phyloP scores from a whole-genome alignment of 306 rosid species.

The Fragaria vesca region DNA sequence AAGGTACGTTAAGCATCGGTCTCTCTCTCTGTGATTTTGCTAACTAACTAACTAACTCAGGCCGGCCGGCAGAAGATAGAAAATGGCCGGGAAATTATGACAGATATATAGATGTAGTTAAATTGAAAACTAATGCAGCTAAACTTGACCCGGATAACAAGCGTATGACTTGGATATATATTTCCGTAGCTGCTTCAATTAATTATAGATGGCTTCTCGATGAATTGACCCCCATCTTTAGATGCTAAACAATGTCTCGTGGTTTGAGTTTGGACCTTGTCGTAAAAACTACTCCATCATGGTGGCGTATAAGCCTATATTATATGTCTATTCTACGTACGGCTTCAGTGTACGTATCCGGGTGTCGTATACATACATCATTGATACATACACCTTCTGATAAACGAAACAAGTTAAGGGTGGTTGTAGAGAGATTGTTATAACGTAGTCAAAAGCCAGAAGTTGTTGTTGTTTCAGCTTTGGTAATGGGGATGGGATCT shows the following conservation, averaged over 20 bases:
- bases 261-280: not conserved
- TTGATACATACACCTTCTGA: not conserved
- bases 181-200: slow-evolving; percentile 6
- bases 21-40: not conserved
- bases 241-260: not conserved
- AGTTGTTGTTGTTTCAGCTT: not conserved
- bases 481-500: not conserved
- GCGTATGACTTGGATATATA: slow-evolving; percentile 18
- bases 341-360: not conserved
- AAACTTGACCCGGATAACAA: slow-evolving; percentile 55
- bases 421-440: not conserved
- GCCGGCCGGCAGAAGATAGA: not conserved
- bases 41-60: slow-evolving; percentile 8
- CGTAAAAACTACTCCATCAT: not conserved
- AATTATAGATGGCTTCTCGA: not conserved
- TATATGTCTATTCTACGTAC: not conserved
- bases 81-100: not conserved
- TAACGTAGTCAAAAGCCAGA: not conserved
- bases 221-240: slow-evolving; percentile 9
- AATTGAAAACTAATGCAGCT: slow-evolving; percentile 10
- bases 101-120: not conserved
- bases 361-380: not conserved
- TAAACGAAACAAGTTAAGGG: not conserved
- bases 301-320: not conserved
- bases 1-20: slow-evolving; percentile 45